Percentiles rank a stretch among this genome's conserved stretches.
Evolutionary conservation across 495 filamentous ascomycete species (phyloP).

Genomic region (Aspergillus nidulans): DNA sequence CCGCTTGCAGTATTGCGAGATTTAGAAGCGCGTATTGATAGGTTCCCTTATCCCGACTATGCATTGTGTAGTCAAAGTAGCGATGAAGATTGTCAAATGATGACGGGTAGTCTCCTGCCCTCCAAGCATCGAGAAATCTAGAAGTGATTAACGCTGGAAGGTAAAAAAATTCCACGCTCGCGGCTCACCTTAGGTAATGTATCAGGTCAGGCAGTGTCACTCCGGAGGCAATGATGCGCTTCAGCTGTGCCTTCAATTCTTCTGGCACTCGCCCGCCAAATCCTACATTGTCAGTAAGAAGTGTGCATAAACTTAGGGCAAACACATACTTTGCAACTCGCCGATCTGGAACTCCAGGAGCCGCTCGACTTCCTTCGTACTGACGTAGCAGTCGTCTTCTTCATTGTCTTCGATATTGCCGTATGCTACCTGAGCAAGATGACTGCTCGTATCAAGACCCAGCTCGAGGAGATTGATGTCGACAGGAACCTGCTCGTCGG

Average conservation of each 20-base stretch:
- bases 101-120: conserved; percentile 81
- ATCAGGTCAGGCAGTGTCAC: conserved; percentile 65
- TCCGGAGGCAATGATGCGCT: conserved; percentile 59
- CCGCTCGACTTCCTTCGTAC: conserved; percentile 78
- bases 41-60: conserved; percentile 74
- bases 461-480: conserved; percentile 57
- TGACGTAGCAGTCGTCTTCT: conserved; percentile 47
- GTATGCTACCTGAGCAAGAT: conserved; percentile 58
- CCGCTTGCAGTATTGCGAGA: conserved; percentile 85
- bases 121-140: conserved; percentile 86
- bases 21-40: conserved; percentile 98
- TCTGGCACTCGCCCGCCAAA: conserved; percentile 67
- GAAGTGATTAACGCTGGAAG: not conserved
- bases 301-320: not conserved
- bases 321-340: conserved; percentile 66
- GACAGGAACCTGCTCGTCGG: conserved; percentile 56
- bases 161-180: not conserved
- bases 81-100: conserved; percentile 89
- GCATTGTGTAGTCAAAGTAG: conserved; percentile 97
- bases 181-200: conserved; percentile 67
- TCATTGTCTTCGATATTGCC: conserved; percentile 50
- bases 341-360: conserved; percentile 84
- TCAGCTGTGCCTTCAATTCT: conserved; percentile 61
- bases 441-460: conserved; percentile 32
- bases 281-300: conserved; percentile 37